A percentile compares a stretch with the other conserved stretches of the same genome.
Conservation (phyloP, 768 basidiomycete genomes). For the Serendipita sp. region DNA sequence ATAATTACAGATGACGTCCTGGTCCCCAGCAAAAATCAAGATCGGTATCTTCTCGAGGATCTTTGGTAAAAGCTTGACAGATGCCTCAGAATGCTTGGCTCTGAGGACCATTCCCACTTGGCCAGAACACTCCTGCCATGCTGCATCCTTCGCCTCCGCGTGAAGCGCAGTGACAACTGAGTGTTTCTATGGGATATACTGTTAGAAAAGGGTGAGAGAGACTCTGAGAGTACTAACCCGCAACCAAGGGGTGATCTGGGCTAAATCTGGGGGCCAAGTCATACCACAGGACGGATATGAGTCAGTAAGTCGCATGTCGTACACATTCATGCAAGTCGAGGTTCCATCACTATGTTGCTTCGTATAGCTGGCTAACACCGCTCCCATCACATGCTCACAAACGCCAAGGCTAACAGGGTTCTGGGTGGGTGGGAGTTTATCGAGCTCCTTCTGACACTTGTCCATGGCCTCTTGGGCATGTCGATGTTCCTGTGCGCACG, state of each 20-base stretch:
- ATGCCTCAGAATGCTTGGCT: constrained; percentile 39
- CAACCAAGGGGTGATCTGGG: constrained; percentile 58
- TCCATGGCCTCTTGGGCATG: constrained; percentile 39
- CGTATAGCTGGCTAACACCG: not conserved
- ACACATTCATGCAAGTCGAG: constrained; percentile 78
- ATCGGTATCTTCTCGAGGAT: constrained; percentile 68
- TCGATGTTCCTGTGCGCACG: constrained; percentile 37
- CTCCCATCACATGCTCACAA: constrained; percentile 8
- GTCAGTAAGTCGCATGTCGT: constrained; percentile 86
- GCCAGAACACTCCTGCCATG: constrained; percentile 76
- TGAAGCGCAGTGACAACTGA: constrained; percentile 78
- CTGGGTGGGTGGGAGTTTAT: constrained; percentile 14
- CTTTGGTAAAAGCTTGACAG: constrained; percentile 58
- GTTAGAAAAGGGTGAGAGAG: not conserved
- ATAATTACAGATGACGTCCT: constrained; percentile 94
- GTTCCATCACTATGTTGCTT: constrained; percentile 32
- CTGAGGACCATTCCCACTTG: constrained; percentile 48
- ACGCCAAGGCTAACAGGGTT: constrained; percentile 2
- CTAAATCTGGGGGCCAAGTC: constrained; percentile 91
- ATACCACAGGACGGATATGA: constrained; percentile 77
- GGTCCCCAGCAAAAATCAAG: constrained; percentile 87
- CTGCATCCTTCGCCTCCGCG: constrained; percentile 53
- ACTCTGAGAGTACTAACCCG: constrained; percentile 34
- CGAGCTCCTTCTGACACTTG: constrained; percentile 34
- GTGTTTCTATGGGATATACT: constrained; percentile 31